Base-by-base conservation (phyloP, 176 grass and related monocot species). In the Carex cristatella region DNA sequence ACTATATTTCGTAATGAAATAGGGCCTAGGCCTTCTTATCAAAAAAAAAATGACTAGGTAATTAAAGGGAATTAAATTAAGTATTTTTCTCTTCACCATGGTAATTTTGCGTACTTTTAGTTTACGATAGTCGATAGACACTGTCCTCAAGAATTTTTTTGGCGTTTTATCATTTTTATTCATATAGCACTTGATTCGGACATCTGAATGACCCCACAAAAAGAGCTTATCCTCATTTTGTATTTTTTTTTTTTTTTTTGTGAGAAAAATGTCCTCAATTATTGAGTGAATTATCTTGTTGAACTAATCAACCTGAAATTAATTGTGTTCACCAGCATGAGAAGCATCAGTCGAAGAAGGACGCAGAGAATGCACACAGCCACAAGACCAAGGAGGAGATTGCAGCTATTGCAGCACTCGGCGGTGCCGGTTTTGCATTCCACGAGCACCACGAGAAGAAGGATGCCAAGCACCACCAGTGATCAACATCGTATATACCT, bases 331-430 rank as follows among this genome's bases (percentile, higher is more conserved):
- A 61, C 1, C 74, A 92, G 93, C 93, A 95, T 0, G 93, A 92
- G 88, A 95, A 95, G 90, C 93, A 92, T 62, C 61, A 94, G 87
- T 79, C 88, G 0, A 94, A 94, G 83, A 95, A 95, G 87, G 93
- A 95, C 42, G 85, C 87, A 0, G 90, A 92, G 83, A 84, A 89
- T 13, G 82, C 80, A 6, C 90, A 92, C 51, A 33, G 76, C 10
- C 93, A 95, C 81, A 88, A 69, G 87, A 49, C 85, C 60, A 86
- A 83, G 57, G 90, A 95, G 90, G 90, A 92, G 79, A 74, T 95
- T 5, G 93, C 93, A 0, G 87, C 93, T 30, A 87, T 86, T 3
- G 85, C 85, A 2, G 87, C 88, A 8, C 85, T 92, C 3, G 93
- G 93, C 30, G 60, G 85, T n/a, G 88, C 85, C 0, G 93, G 88